Conservation (phyloP, 306 rosid species). For the Gynostemma pentaphyllum region DNA sequence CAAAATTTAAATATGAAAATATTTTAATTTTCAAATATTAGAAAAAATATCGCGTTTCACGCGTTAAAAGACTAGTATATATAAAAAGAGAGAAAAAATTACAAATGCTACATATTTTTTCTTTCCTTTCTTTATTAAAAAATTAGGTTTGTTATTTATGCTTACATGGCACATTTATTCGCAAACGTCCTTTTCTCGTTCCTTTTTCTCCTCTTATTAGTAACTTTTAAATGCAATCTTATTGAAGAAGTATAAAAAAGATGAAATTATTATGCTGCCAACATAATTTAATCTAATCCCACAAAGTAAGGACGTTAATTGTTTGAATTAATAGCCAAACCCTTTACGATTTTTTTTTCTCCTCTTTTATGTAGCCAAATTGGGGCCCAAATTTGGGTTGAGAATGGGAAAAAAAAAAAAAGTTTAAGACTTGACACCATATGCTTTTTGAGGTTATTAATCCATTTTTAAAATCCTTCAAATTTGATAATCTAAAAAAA, state of each 20-base stretch:
- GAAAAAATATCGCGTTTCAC: no score
- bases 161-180: background rate
- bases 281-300: background rate
- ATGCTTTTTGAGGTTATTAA: background rate
- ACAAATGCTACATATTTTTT: background rate
- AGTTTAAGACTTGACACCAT: background rate
- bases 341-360: background rate
- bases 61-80: no score
- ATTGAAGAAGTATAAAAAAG: constrained; percentile 8
- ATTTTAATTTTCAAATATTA: no score
- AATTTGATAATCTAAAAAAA: no score
- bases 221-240: background rate
- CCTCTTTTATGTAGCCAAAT: background rate
- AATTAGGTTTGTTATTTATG: background rate
- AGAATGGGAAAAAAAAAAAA: background rate
- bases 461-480: background rate
- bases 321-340: background rate
- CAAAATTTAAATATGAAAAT: no score
- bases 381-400: background rate
- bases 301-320: background rate
- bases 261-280: background rate
- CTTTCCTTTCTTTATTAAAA: background rate
- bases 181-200: background rate
- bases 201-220: background rate
- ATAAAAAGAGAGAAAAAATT: no score